phyloP scores from a whole-genome alignment of 306 rosid genomes.

The Sechiopsis laciniata region DNA sequence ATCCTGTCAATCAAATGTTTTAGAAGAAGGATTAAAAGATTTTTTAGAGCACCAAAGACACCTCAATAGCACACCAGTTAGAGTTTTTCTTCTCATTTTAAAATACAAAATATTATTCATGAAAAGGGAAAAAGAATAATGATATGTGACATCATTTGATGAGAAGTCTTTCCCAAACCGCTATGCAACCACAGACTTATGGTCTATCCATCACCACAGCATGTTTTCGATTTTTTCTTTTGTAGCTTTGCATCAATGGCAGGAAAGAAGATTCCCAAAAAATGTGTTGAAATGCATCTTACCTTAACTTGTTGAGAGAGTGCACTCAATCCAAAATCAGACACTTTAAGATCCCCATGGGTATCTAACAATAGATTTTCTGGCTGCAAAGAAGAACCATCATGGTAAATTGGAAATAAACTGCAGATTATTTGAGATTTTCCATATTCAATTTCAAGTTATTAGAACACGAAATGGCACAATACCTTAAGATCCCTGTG shows the following conservation, averaged over 20 bases:
- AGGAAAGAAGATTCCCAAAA: slow-evolving; percentile 16
- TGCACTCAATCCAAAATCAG: slow-evolving; percentile 97
- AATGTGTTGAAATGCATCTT: slow-evolving; percentile 19
- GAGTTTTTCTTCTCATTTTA: slow-evolving; percentile 2
- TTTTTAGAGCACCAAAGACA: slow-evolving; percentile 13
- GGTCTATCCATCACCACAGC: not conserved
- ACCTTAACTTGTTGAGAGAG: slow-evolving; percentile 94
- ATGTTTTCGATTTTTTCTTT: not conserved
- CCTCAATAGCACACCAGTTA: not conserved
- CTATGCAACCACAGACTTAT: not conserved
- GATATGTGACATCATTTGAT: not conserved
- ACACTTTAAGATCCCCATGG: slow-evolving; percentile 82
- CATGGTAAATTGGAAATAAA: not conserved
- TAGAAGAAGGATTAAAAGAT: slow-evolving; percentile 20
- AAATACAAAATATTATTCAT: not conserved
- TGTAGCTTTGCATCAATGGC: slow-evolving; percentile 8
- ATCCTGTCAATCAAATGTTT: slow-evolving; percentile 47
- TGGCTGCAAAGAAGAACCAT: slow-evolving; percentile 56
- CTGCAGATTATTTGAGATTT: not conserved
- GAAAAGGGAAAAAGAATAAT: not conserved
- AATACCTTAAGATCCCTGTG: slow-evolving; percentile 92
- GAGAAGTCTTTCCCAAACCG: too few species aligned
- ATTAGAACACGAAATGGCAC: not conserved
- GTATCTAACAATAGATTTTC: slow-evolving; percentile 85
- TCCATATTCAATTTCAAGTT: not conserved